phyloP scores from a whole-genome alignment of 306 rosid species.

The Gleditsia sinensis region DNA sequence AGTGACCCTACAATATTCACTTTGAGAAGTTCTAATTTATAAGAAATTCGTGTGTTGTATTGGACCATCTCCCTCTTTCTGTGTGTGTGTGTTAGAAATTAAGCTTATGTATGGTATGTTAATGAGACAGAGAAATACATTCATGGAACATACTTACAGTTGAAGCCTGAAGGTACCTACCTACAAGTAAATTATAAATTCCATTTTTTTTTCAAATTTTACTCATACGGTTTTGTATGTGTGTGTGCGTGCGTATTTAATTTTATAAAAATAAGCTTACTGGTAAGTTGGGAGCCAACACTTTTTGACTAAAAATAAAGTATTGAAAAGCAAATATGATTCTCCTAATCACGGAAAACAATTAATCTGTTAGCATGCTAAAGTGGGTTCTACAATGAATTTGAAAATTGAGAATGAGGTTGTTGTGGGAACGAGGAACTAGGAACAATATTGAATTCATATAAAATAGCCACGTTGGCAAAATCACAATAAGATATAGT shows the following conservation, averaged over 20 bases:
- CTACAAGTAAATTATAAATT: neutral
- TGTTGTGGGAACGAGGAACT: conserved; percentile 37
- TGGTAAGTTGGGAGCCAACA: neutral
- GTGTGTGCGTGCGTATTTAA: neutral
- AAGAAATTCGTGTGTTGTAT: neutral
- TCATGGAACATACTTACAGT: too few relatives aligned
- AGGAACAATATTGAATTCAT: conserved; percentile 26
- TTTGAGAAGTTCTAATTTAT: neutral
- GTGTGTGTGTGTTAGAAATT: too few relatives aligned
- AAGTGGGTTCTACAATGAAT: conserved; percentile 1
- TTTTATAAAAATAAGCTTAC: neutral
- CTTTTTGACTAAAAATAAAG: conserved; percentile 48
- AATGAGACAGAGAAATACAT: neutral
- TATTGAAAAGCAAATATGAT: conserved; percentile 45
- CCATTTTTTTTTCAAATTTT: neutral
- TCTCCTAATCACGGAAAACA: conserved; percentile 43
- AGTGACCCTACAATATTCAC: conserved; percentile 11
- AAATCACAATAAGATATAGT: conserved; percentile 25
- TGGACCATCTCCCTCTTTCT: conserved; percentile 39
- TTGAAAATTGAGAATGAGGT: conserved; percentile 21
- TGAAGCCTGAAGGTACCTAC: neutral
- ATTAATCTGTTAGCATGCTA: conserved; percentile 25
- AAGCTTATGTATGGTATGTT: neutral
- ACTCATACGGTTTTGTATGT: neutral
- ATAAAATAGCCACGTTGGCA: conserved; percentile 24